Percentiles rank a stretch among this genome's conserved stretches.
These are phyloP conservation scores for Eimeria maxima DNA, from an alignment of 169 alveolate species.

Conservation along the genomic window DNA sequence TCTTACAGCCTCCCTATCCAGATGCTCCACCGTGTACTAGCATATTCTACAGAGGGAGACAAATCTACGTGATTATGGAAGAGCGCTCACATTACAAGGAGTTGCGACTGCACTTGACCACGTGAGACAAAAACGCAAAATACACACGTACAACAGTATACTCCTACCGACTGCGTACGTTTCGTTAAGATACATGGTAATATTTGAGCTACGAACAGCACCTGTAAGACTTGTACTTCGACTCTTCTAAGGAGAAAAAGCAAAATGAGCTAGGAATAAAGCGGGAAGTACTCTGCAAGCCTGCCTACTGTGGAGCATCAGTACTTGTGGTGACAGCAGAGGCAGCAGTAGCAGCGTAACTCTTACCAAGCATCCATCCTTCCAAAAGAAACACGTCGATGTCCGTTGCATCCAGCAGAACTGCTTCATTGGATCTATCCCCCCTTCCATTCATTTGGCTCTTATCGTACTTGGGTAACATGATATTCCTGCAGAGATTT, in stretches of 20 bases:
- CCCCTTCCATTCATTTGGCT: slow-evolving; percentile 53
- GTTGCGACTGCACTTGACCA: not conserved
- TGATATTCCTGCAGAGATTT: not conserved
- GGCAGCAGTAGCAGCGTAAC: not conserved
- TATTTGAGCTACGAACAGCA: not conserved
- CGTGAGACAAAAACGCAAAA: not conserved
- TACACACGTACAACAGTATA: not conserved
- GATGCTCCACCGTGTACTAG: not conserved
- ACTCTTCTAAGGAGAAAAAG: not conserved
- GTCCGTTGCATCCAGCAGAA: slow-evolving; percentile 4
- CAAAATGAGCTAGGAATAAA: not conserved
- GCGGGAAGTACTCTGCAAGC: not conserved
- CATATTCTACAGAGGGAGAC: not conserved
- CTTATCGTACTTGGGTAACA: slow-evolving; percentile 40
- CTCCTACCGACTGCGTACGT: not conserved
- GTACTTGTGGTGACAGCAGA: not conserved
- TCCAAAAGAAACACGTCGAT: slow-evolving; percentile 41
- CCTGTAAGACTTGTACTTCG: not conserved
- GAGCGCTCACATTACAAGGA: not conserved
- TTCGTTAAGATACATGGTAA: not conserved
- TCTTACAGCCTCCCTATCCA: not conserved
- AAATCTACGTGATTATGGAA: not conserved
- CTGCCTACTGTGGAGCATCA: not conserved
- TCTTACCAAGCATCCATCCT: slow-evolving; percentile 70
- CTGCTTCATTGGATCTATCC: not conserved